Evolutionary conservation across 2,329 filamentous ascomycete genomes (phyloP).

Genomic region (Trichoderma sp.): DNA sequence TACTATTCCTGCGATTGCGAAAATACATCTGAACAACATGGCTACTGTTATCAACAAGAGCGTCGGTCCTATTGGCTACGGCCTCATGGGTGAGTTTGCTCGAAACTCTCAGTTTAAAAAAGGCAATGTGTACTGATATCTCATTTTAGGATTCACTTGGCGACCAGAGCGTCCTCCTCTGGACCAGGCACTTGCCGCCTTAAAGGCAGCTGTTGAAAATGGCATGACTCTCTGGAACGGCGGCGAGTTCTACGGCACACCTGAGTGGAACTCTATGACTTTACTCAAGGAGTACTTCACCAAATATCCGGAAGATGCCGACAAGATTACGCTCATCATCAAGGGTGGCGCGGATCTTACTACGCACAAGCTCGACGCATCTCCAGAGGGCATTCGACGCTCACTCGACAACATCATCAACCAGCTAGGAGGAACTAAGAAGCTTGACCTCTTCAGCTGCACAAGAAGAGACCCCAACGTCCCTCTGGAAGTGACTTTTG

Average conservation of each 20-base stretch:
- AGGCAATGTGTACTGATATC: neutral
- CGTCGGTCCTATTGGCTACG: conserved; percentile 52
- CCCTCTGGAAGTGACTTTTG: conserved; percentile 45
- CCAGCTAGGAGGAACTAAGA: conserved; percentile 54
- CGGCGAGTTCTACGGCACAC: conserved; percentile 63
- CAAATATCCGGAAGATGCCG: conserved; percentile 61
- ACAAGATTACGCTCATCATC: conserved; percentile 59
- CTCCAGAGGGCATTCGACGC: conserved; percentile 51
- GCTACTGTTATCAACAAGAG: conserved; percentile 40
- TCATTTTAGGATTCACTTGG: conserved; percentile 45
- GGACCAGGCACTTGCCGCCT: conserved; percentile 52
- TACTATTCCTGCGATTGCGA: too few species aligned
- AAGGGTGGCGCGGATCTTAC: conserved; percentile 53
- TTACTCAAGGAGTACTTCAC: conserved; percentile 62
- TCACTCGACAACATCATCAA: conserved; percentile 57
- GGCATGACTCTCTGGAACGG: conserved; percentile 59
- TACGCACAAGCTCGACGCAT: conserved; percentile 44
- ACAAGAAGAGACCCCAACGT: conserved; percentile 54
- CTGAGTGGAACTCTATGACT: conserved; percentile 56
- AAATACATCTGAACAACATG: neutral
- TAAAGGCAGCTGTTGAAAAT: conserved; percentile 51
- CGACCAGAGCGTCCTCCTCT: conserved; percentile 39
- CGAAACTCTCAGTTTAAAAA: neutral
- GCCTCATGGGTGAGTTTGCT: conserved; percentile 49
- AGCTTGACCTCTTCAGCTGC: conserved; percentile 60